Base-by-base conservation (phyloP, 1,139 yeast species). In the Diutina ranongensis region DNA sequence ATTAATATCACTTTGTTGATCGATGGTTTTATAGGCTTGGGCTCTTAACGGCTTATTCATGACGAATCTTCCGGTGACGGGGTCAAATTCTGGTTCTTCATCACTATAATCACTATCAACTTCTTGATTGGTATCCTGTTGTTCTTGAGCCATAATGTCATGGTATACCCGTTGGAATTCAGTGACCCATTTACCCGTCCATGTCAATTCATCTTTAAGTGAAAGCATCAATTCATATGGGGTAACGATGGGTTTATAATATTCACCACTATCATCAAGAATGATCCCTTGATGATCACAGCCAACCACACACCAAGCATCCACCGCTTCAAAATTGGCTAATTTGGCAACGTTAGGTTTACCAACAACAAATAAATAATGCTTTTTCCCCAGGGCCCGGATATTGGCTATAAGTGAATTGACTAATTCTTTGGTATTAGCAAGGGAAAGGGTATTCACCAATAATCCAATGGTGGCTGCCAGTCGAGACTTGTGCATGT, bases 321-420 rank as follows among this genome's bases (percentile, higher is more conserved):
- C 98, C 16, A 92, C 76, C 19, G 80, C 80, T 52, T 89, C 97
- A 58, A 94, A 92, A 61, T 92, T 92, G 12, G 98, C 98, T 47
- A 92, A 68, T 57, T 92, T 92, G 36, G 98, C 95, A 4, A 92
- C 97, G 57, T 92, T 92, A n/a, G 97, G 97, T 59, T 94, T 94
- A 15, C 99, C 99, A 7, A 92, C 97, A 5, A 89, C 97, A 65
- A 92, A 88, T 55, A 87, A 74, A 58, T 92, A 92, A 53, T 85
- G 92, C 58, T 94, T 94, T 62, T 92, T 92, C 2, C 88, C 96
- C 0, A 94, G 88, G 4, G 68, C 71, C 46, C 71, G 74, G 48
- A 92, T 77, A 61, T 81, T 75, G 22, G 65, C 57, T 21, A 76
- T 73, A 4, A 88, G 75, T 33, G 72, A 71, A 49, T 79, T 76